Evolutionary conservation across 2,329 filamentous ascomycete species (phyloP).

Genomic region (Macrophomina phaseolina): DNA sequence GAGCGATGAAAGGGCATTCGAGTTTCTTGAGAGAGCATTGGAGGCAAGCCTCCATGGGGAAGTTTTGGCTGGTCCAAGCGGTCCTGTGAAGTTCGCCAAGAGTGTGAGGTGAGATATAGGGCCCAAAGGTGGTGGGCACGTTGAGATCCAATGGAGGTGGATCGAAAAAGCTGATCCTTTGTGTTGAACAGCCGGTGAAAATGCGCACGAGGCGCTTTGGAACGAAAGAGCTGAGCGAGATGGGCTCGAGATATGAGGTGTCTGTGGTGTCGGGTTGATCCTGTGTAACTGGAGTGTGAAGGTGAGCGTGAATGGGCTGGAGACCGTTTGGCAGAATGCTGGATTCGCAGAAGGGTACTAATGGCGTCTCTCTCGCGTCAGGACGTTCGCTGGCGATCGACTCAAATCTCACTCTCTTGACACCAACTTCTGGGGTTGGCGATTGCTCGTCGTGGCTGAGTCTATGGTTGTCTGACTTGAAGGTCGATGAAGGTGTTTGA

Average conservation of each 20-base stretch:
- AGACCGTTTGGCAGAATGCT: no score
- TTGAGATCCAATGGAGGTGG: not conserved
- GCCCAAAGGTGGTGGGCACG: not conserved
- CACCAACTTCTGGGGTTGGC: not conserved
- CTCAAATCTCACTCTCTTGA: not conserved
- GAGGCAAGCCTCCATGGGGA: constrained; percentile 17
- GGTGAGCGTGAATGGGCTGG: no score
- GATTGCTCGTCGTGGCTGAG: not conserved
- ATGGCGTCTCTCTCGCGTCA: not conserved
- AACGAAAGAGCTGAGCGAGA: not conserved
- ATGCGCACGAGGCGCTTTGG: not conserved
- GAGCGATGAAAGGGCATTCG: not conserved
- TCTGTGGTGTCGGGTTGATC: no score
- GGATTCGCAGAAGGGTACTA: no score
- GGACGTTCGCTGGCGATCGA: not conserved
- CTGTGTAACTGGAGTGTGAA: no score
- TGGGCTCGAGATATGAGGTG: not conserved
- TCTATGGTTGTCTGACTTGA: not conserved
- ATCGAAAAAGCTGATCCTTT: not conserved
- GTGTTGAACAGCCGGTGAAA: not conserved
- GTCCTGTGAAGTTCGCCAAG: constrained; percentile 37
- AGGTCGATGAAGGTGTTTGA: not conserved
- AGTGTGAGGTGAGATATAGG: constrained; percentile 35
- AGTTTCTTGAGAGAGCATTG: constrained; percentile 15
- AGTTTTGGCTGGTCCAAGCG: constrained; percentile 32